These are phyloP conservation scores for Candida ficus DNA, from an alignment of 805 yeast genomes.

Conservation along the genomic window DNA sequence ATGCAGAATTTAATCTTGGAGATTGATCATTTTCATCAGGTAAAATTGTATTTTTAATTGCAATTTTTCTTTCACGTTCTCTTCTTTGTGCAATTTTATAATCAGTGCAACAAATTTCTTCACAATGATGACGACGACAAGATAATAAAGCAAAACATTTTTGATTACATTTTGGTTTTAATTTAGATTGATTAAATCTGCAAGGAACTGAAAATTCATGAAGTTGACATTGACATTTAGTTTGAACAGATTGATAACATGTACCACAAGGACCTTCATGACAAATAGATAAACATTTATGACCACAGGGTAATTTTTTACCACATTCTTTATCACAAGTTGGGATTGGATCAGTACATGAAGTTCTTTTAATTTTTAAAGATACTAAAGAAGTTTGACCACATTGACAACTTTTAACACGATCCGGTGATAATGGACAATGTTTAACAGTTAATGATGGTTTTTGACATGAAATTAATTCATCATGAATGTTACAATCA, in stretches of 20 bases:
- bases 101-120: conserved; percentile 60
- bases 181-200: conserved; percentile 43
- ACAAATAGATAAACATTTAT: conserved; percentile 63
- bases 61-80: conserved; percentile 44
- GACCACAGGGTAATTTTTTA: conserved; percentile 67
- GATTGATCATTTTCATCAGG: conserved; percentile 12
- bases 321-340: conserved; percentile 65
- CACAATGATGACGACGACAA: conserved; percentile 79
- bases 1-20: conserved; percentile 40
- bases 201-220: conserved; percentile 61
- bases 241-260: conserved; percentile 49
- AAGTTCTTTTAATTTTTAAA: conserved; percentile 35
- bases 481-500: conserved; percentile 64
- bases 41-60: conserved; percentile 38
- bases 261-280: conserved; percentile 75
- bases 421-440: conserved; percentile 63
- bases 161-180: conserved; percentile 55
- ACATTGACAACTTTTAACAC: conserved; percentile 69
- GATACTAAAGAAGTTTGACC: conserved; percentile 53
- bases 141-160: conserved; percentile 71
- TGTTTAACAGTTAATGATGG: conserved; percentile 25
- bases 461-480: conserved; percentile 39
- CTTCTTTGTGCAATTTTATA: conserved; percentile 52
- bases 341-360: conserved; percentile 77
- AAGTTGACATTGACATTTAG: conserved; percentile 60